Evolutionary conservation across 2,329 filamentous ascomycete species (phyloP).

Genomic region (Neonectria ditissima): DNA sequence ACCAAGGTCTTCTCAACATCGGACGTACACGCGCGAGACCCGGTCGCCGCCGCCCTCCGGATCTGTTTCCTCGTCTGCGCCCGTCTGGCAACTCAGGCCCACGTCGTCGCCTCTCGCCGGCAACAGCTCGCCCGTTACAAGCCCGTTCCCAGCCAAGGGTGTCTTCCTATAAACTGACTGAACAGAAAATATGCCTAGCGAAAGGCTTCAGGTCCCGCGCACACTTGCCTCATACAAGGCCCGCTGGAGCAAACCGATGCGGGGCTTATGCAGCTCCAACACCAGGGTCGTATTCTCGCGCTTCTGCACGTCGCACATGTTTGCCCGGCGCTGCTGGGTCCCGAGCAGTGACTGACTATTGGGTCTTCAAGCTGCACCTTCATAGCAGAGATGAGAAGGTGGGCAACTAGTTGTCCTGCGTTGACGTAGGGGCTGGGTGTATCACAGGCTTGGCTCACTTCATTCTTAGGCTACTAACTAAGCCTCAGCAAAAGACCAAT

Average conservation of each 20-base stretch:
- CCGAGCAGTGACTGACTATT: background rate
- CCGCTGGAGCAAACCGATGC: background rate
- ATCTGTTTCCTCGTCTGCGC: background rate
- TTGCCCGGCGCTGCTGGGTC: background rate
- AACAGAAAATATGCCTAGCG: background rate
- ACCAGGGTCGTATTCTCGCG: background rate
- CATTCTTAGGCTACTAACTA: background rate
- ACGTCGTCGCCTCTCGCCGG: background rate
- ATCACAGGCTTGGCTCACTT: background rate
- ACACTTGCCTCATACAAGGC: background rate
- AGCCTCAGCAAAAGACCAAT: background rate
- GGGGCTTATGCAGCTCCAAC: background rate
- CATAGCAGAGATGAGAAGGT: background rate
- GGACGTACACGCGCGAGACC: background rate
- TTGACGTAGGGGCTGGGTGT: background rate
- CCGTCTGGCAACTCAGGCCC: background rate
- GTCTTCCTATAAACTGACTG: background rate
- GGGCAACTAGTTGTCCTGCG: background rate
- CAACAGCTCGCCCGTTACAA: background rate
- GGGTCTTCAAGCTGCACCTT: background rate
- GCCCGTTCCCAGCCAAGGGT: background rate
- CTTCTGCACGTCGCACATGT: background rate
- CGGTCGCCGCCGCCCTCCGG: background rate
- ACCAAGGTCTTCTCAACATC: background rate
- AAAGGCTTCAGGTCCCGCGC: background rate